Evolutionary conservation across 139 green algal genomes (phyloP).

Genomic region (Picochlorum sp.): DNA sequence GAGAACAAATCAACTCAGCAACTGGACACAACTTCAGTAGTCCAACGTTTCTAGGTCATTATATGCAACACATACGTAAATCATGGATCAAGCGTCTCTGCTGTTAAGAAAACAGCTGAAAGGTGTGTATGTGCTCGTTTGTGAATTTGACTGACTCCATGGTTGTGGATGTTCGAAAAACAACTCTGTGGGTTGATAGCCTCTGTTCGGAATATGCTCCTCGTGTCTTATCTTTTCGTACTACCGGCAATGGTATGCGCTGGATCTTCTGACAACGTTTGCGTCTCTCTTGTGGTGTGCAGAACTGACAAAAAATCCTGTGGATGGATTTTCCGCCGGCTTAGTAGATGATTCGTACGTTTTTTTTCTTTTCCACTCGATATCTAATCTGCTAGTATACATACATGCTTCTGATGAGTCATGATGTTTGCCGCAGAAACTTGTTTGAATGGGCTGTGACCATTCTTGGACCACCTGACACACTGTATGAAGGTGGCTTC

Average conservation of each 20-base stretch:
- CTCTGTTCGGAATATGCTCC: no score
- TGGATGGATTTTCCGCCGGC: conserved; percentile 97
- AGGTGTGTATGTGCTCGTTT: conserved; percentile 42
- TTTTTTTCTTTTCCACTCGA: neutral
- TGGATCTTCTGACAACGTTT: no score
- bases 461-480: conserved; percentile 96
- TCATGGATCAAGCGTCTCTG: conserved; percentile 68
- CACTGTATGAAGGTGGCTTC: conserved; percentile 98
- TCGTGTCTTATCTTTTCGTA: no score
- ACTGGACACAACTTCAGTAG: neutral
- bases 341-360: conserved; percentile 81
- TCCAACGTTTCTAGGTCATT: neutral
- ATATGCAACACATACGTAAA: neutral
- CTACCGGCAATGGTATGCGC: no score
- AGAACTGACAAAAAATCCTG: conserved; percentile 94
- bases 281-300: conserved; percentile 12
- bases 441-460: conserved; percentile 97
- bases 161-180: neutral
- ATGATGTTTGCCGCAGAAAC: conserved; percentile 41
- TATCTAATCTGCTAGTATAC: neutral
- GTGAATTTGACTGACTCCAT: neutral
- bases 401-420: neutral
- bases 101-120: conserved; percentile 88
- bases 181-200: neutral
- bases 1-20: neutral